Evolutionary conservation across 768 basidiomycete genomes (phyloP).

Genomic region (Naganishia vishniacii): DNA sequence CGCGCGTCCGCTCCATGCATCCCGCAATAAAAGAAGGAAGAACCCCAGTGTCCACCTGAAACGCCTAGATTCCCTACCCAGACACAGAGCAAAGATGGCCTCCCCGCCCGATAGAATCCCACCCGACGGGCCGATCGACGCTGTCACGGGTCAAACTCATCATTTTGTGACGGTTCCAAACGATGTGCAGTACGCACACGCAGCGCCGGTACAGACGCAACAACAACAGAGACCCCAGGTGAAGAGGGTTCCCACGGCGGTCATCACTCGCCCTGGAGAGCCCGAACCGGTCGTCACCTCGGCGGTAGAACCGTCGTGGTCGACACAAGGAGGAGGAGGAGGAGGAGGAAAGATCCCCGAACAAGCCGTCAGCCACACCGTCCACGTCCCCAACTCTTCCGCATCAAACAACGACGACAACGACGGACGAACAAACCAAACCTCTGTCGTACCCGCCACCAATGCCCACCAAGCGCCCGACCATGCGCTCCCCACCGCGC

Average conservation of each 20-base stretch:
- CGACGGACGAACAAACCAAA: too few species aligned
- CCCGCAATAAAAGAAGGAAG: too few species aligned
- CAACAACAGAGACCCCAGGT: neutral
- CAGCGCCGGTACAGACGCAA: neutral
- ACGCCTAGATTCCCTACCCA: too few species aligned
- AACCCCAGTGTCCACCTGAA: too few species aligned
- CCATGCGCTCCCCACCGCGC: constrained; percentile 45
- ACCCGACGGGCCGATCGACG: constrained; percentile 1
- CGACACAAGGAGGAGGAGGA: too few species aligned
- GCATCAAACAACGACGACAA: too few species aligned
- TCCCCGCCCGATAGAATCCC: too few species aligned
- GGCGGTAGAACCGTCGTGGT: too few species aligned
- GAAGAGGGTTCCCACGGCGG: constrained; percentile 1
- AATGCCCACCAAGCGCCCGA: neutral
- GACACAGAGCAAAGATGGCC: neutral
- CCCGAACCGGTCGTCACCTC: neutral
- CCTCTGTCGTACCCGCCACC: constrained; percentile 19
- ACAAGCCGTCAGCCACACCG: neutral
- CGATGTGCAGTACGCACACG: neutral
- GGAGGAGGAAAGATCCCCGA: neutral
- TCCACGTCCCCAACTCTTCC: constrained; percentile 3
- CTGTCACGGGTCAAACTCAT: neutral
- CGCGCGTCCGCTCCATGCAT: too few species aligned
- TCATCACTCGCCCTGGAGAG: constrained; percentile 8
- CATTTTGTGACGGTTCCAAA: neutral